Evolutionary conservation across 768 basidiomycete genomes (phyloP).

Genomic region (Leccinum disarticulatum): DNA sequence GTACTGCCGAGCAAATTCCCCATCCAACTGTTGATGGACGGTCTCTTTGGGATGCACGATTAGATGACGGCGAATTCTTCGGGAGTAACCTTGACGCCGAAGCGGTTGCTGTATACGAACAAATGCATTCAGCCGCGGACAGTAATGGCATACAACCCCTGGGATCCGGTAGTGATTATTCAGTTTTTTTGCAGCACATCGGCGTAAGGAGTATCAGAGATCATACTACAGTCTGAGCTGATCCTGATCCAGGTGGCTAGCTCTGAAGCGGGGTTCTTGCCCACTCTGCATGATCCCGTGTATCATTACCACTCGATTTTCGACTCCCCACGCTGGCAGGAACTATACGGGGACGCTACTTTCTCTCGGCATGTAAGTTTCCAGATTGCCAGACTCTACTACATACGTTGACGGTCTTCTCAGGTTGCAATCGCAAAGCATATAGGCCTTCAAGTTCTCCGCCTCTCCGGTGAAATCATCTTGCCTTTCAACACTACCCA

Average conservation of each 20-base stretch:
- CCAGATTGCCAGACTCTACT: too few relatives aligned
- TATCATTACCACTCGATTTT: slow-evolving; percentile 81
- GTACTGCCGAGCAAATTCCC: slow-evolving; percentile 65
- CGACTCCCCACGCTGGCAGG: slow-evolving; percentile 71
- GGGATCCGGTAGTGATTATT: slow-evolving; percentile 90
- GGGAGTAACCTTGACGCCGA: too few relatives aligned
- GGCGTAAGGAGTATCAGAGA: slow-evolving; percentile 40
- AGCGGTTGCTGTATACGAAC: too few relatives aligned
- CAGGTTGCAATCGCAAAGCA: slow-evolving; percentile 68
- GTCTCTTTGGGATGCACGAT: slow-evolving; percentile 77
- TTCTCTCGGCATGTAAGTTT: slow-evolving; percentile 67
- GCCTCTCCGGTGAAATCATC: slow-evolving; percentile 60
- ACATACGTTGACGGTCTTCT: not conserved
- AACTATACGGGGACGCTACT: slow-evolving; percentile 71
- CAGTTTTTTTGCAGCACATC: slow-evolving; percentile 83
- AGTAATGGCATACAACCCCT: slow-evolving; percentile 39
- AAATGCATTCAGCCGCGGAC: too few relatives aligned
- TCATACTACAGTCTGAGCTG: too few relatives aligned
- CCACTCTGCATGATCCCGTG: slow-evolving; percentile 50
- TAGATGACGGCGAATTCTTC: slow-evolving; percentile 48
- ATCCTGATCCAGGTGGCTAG: slow-evolving; percentile 32
- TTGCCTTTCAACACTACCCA: slow-evolving; percentile 78
- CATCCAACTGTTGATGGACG: slow-evolving; percentile 66
- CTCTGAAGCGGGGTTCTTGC: slow-evolving; percentile 31
- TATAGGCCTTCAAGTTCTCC: slow-evolving; percentile 60